Base-by-base conservation (phyloP, 352 stramenopile genomes). In the Globisporangium polare region DNA sequence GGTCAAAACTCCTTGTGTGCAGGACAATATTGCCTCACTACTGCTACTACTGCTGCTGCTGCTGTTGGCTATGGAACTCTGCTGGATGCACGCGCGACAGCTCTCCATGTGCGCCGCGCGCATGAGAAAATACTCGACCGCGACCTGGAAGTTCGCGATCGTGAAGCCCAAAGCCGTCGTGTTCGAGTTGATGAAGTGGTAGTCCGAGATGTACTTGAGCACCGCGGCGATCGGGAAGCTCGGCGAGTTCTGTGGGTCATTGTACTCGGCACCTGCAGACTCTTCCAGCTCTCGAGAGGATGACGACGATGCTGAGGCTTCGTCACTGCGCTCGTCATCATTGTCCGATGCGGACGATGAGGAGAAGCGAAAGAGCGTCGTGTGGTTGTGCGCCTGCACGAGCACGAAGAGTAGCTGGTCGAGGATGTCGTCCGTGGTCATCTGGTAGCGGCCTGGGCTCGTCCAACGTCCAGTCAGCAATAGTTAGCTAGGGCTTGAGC, bases 161-260 rank as follows among this genome's bases (percentile, higher is more conserved):
- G 80, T 90, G 60, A 90, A 94, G 24, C 85, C 85, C 17, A 94
- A 58, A 15, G 80, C 82, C 10, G 85, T 90, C 8, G 80, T 89
- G 60, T 88, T 90, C 10, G 82, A 90, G 66, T 91, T 90, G 70
- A 94, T 89, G 56, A 94, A 92, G 47, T 92, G 85, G 56, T 88
- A 94, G 41, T 89, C 69, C 1, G 75, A 73, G 17, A 91, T 88
- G 70, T 92, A 94, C 68, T 74, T 69, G 22, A 94, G 65, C 53
- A 89, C 71, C 0, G 85, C 69, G 1, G 58, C 69, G 50, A 94
- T 72, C 4, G 81, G 78, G 39, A 91, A n/a, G n/a, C n/a, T n/a
- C n/a, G n/a, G 88, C 39, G 15, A 18, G 17, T 45, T 45, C 15
- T 46, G 41, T 22, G 41, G 2, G 7, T 46, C 41, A 46, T 5